Evolutionary conservation across 2,329 filamentous ascomycete genomes (phyloP), one percentile per base, ranked within the genome.

Genomic region (Fusarium pseudoanthophilum): DNA sequence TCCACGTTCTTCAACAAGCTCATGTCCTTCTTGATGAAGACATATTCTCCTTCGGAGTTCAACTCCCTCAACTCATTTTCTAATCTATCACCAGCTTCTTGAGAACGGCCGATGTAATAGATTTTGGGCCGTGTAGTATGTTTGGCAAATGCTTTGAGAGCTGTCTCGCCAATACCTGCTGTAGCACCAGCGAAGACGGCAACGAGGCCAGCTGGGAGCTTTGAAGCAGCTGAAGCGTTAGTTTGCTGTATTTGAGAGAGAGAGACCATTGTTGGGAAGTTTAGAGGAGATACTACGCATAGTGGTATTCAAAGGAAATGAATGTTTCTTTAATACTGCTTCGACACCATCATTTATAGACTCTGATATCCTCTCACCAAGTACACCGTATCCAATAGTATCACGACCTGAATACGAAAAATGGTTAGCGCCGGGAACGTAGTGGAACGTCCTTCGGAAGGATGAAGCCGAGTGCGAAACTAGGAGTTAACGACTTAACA

Each of bases 151-250:
- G 83, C 78, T 58, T 84, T 85, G 21, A 89, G 78, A 1, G 86
- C 84, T 18, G 82, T 78, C 67, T 86, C 81, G 13, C 87, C 87
- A 48, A 90, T 88, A n/a, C 88, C 88, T 42, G 83, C 84, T 8
- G 87, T 90, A 34, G 84, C 88, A 39, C 88, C 87, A 8, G 87
- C 84, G 62, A 89, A 89, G 32, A 88, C 83, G 49, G 84, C 85
- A 7, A 86, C 83, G 8, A 85, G 73, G 26, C 69, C 69, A 13
- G 57, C 20, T 4, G 70, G 74, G 2, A 74, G 60, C 39, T 59
- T 45, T 1, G 63, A 69, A 20, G 53, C 15, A 14, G 65, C 65
- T 1, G 59, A 56, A 11, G 62, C 53, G n/a, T 78, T 78, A 24
- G 57, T 56, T 24, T 67, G 56, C 18, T 66, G 56, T 30, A 77